Evolutionary conservation across 2,329 filamentous ascomycete genomes (phyloP).

Genomic region (Pestalotiopsis sp.): DNA sequence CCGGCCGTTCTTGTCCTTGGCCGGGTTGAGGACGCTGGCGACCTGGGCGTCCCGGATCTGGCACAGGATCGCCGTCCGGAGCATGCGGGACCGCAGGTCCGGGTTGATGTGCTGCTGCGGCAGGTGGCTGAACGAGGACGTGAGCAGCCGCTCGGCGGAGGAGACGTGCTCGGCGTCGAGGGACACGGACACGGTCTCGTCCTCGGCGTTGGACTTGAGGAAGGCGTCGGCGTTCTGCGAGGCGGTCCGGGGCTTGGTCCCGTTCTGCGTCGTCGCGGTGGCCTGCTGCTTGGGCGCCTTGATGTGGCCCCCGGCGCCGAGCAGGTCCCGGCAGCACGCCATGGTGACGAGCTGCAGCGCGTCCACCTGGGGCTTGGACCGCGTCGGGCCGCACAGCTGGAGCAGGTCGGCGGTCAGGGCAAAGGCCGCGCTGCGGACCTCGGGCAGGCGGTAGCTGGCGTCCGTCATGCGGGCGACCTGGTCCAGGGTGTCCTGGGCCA

Average conservation of each 20-base stretch:
- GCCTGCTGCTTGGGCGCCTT: slow-evolving; percentile 37
- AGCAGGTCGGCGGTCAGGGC: slow-evolving; percentile 60
- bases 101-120: slow-evolving; percentile 70
- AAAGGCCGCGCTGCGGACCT: slow-evolving; percentile 66
- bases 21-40: slow-evolving; percentile 80
- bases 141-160: slow-evolving; percentile 65
- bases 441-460: slow-evolving; percentile 51
- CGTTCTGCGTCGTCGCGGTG: slow-evolving; percentile 34
- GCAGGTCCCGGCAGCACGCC: slow-evolving; percentile 74
- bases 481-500: slow-evolving; percentile 68
- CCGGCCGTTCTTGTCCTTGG: slow-evolving; percentile 63
- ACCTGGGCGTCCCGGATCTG: slow-evolving; percentile 73
- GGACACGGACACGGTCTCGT: slow-evolving; percentile 31
- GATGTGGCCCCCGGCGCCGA: slow-evolving; percentile 55
- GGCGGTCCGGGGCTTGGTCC: slow-evolving; percentile 42
- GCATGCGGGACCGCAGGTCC: slow-evolving; percentile 72
- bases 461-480: slow-evolving; percentile 74
- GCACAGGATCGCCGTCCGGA: slow-evolving; percentile 77
- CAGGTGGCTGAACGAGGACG: slow-evolving; percentile 62
- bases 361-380: slow-evolving; percentile 67
- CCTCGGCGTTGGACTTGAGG: slow-evolving; percentile 48
- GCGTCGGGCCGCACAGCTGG: slow-evolving; percentile 61
- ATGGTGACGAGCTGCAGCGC: slow-evolving; percentile 65
- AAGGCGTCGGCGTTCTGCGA: slow-evolving; percentile 74
- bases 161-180: slow-evolving; percentile 49